phyloP scores from a whole-genome alignment of 2,329 filamentous ascomycete genomes.

The Cryphonectria naterciae region DNA sequence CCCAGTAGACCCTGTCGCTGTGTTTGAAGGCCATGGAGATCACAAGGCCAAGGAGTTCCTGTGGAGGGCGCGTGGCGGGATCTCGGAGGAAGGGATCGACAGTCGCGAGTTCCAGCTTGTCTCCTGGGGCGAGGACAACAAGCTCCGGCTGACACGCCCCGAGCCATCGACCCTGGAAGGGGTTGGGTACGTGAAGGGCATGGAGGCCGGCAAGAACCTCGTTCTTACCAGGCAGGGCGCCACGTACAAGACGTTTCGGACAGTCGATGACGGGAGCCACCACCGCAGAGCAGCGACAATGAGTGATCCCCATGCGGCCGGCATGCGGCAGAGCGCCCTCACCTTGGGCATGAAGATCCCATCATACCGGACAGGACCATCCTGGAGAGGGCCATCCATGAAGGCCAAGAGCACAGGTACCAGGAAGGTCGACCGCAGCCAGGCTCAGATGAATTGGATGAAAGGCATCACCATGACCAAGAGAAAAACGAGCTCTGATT shows the following conservation, averaged over 20 bases:
- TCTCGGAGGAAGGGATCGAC: slow-evolving; percentile 71
- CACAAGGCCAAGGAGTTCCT: slow-evolving; percentile 87
- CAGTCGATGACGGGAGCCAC: slow-evolving; percentile 63
- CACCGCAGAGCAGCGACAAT: slow-evolving; percentile 66
- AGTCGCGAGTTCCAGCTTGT: slow-evolving; percentile 90
- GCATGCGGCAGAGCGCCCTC: slow-evolving; percentile 45
- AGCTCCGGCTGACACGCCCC: slow-evolving; percentile 77
- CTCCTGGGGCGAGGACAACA: slow-evolving; percentile 87
- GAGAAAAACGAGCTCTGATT: slow-evolving; percentile 50
- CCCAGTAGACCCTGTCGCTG: slow-evolving; percentile 53
- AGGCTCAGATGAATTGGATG: slow-evolving; percentile 70
- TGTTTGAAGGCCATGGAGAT: slow-evolving; percentile 65
- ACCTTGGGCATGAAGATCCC: slow-evolving; percentile 45
- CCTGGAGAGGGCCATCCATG: slow-evolving; percentile 63
- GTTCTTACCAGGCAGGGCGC: slow-evolving; percentile 83
- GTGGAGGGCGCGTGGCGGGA: slow-evolving; percentile 77
- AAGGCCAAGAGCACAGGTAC: slow-evolving; percentile 53
- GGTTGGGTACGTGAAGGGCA: slow-evolving; percentile 75
- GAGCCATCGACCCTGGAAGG: slow-evolving; percentile 65
- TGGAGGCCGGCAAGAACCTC: slow-evolving; percentile 64
- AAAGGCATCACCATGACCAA: slow-evolving; percentile 69
- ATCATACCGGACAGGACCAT: slow-evolving; percentile 42
- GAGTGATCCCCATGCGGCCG: slow-evolving; percentile 59
- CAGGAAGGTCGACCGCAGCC: slow-evolving; percentile 50
- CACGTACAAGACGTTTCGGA: slow-evolving; percentile 81